phyloP scores from a whole-genome alignment of 768 basidiomycete species.

The Leucogyrophana mollusca region DNA sequence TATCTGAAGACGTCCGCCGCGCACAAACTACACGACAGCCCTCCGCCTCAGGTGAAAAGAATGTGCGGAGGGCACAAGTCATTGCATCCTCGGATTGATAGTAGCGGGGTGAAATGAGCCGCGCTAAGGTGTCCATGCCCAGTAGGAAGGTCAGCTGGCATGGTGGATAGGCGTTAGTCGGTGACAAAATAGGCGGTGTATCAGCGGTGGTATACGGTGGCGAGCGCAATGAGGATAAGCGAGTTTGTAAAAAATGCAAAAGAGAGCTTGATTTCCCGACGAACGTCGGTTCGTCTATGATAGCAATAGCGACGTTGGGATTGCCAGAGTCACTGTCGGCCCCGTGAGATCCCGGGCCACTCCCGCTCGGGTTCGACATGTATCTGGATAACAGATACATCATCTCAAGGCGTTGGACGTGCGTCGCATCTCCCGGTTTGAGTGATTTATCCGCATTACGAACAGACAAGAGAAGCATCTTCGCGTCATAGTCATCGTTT shows the following conservation, averaged over 20 bases:
- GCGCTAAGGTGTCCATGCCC: constrained; percentile 83
- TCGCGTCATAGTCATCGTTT: constrained; percentile 61
- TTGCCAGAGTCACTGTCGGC: constrained; percentile 1
- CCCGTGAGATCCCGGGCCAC: not conserved
- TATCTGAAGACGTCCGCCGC: constrained; percentile 37
- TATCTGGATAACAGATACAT: constrained; percentile 67
- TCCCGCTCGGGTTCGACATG: constrained; percentile 17
- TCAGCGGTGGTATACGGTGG: constrained; percentile 17
- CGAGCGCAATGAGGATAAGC: constrained; percentile 15
- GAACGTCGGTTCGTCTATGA: constrained; percentile 88
- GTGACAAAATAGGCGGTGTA: constrained; percentile 11
- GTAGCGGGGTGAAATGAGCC: constrained; percentile 75
- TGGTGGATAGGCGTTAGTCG: constrained; percentile 6
- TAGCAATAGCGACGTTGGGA: constrained; percentile 68
- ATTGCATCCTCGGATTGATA: constrained; percentile 59
- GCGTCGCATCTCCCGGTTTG: constrained; percentile 68
- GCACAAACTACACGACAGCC: constrained; percentile 69
- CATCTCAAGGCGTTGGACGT: constrained; percentile 84
- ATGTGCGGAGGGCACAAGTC: constrained; percentile 49
- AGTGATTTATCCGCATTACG: constrained; percentile 84
- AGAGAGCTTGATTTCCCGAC: constrained; percentile 73
- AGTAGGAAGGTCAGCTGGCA: constrained; percentile 67
- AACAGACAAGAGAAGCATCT: constrained; percentile 77
- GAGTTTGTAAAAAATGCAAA: constrained; percentile 44
- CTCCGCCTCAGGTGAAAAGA: constrained; percentile 58